Base-by-base conservation (phyloP, 148 eudicot species). In the Cornus kousa region DNA sequence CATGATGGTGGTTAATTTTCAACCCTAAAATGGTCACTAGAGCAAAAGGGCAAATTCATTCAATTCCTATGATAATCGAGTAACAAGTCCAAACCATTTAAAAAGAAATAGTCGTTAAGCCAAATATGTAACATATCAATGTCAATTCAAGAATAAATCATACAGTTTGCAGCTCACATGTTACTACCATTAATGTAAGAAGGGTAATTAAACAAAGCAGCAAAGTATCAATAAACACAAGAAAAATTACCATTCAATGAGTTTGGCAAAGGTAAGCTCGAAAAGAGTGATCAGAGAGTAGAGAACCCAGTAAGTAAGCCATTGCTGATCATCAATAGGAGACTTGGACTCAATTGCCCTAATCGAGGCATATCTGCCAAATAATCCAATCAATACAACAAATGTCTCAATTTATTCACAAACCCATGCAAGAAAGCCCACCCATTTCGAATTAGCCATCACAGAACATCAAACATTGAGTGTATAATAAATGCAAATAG, bases 281-380 rank as follows among this genome's bases (percentile, higher is more conserved):
- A 93, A 87, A 69, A 96, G 95, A 28, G 99, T 91, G 48, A 93
- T 93, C 86, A 93, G 82, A 2, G 99, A 96, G 80, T 96, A 96
- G 62, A 96, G 84, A 77, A 96, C 84, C 99, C 99, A 96, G 81
- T 96, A 96, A 14, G 99, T 96, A 64, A 96, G 97, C 99, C 99
- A 96, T 73, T 96, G 98, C 74, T 90, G 93, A 79, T 96, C 98
- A 75, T 96, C 98, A 46, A 83, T 82, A 19, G 92, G 83, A 20
- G 98, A 93, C 83, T 87, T 93, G 59, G 89, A 90, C 89, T 96
- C 99, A 68, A 96, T 96, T 72, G 99, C 98, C 85, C 84, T 86
- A 75, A 96, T 90, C 39, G 98, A 96, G 31, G 99, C 98, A 75
- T 96, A 96, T 67, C 97, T 96, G 87, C 57, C 10, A 57, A 53